Evolutionary conservation across 352 stramenopile genomes (phyloP), one percentile per base, ranked within the genome.

Genomic region (Pythium apleroticum): DNA sequence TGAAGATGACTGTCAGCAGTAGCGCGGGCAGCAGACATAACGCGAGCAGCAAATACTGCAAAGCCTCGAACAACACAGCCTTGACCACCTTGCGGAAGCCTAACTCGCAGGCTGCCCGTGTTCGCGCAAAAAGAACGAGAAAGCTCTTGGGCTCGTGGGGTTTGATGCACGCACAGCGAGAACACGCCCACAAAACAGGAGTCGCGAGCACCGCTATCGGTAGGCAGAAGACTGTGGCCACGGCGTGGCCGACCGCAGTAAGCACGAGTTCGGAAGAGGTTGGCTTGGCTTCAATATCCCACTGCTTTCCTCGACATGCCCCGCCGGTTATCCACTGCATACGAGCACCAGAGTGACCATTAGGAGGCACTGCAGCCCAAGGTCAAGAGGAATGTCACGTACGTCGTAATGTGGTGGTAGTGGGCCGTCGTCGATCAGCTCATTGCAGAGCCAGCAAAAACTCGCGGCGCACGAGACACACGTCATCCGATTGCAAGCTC

Each of bases 401-500:
- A 61, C 59, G 30, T 63, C 76, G 58, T 96, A 97, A 59, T 97
- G 91, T 37, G 90, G 71, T 0, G 89, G 89, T 46, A 95, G 94
- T 22, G 89, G 77, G 19, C 72, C 80, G 59, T 88, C 83, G 60
- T 97, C 91, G 27, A 98, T 86, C 45, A 91, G 53, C 58, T 81
- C 69, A n/a, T 80, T 66, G 35, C 91, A 98, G 31, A 97, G 84
- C 89, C 90, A 97, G 72, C 91, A 98, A 66, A 97, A 98, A 57
- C 85, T 84, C 25, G 76, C 87, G 10, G 61, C 73, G 65, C 91
- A 97, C 25, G 86, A 82, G 12, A 88, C 74, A 59, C 90, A 96
- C 63, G 91, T 96, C 75, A 97, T 97, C 65, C 97, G 91, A 65
- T 97, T 97, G 71, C 91, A 97, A 1, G 90, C 89, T 15, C 84